A percentile compares a stretch with the other conserved stretches of the same genome.
Evolutionary conservation across 2,329 filamentous ascomycete species (phyloP).

Genomic region (Sarocladium oryzae): DNA sequence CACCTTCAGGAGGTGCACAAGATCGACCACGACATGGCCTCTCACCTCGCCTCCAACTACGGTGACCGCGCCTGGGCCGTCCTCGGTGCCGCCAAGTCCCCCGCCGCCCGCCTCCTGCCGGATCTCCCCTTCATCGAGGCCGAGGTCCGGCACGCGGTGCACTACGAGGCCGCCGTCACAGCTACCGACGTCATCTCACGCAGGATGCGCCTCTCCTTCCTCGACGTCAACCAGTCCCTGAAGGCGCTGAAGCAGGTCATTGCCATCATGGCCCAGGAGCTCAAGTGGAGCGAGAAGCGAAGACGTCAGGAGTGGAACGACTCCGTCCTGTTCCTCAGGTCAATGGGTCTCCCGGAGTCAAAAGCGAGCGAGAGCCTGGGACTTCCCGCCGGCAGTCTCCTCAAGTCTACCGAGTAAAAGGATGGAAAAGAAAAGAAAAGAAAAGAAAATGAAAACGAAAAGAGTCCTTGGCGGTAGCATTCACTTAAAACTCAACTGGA

Average conservation of each 20-base stretch:
- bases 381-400: neutral
- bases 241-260: constrained; percentile 64
- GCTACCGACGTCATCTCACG: constrained; percentile 66
- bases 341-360: constrained; percentile 33
- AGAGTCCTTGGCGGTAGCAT: too few relatives aligned
- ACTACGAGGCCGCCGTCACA: constrained; percentile 67
- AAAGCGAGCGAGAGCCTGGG: constrained; percentile 16
- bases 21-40: constrained; percentile 33
- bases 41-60: constrained; percentile 35
- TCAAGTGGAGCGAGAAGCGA: constrained; percentile 55
- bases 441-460: too few relatives aligned
- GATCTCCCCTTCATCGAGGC: constrained; percentile 69
- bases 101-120: constrained; percentile 55
- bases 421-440: too few relatives aligned
- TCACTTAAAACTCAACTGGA: neutral
- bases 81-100: constrained; percentile 43
- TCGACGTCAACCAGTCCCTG: constrained; percentile 66
- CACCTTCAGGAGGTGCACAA: constrained; percentile 30
- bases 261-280: constrained; percentile 65
- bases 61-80: constrained; percentile 64
- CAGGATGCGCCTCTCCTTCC: constrained; percentile 66
- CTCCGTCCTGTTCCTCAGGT: constrained; percentile 35
- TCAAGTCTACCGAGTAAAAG: constrained; percentile 7
- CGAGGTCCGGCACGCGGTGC: constrained; percentile 65
- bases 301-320: constrained; percentile 53